Percentiles rank a stretch among this genome's conserved stretches.
phyloP scores from a whole-genome alignment of 2,329 filamentous ascomycete species.

The Xylariaceae sp. region DNA sequence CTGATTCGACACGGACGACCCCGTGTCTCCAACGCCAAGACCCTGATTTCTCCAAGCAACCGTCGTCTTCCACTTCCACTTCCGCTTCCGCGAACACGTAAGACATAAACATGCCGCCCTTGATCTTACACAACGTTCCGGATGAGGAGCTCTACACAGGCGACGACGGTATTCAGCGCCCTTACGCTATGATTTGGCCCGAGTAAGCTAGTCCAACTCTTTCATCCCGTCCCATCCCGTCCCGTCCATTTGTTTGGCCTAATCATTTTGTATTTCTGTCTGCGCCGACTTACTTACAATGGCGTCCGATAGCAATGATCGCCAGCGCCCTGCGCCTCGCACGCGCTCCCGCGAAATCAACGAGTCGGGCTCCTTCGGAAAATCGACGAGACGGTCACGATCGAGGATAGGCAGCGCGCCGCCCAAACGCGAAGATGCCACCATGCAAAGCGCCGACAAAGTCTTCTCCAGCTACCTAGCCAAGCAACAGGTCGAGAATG shows the following conservation, averaged over 20 bases:
- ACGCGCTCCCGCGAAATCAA: conserved; percentile 46
- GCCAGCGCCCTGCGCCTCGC: conserved; percentile 42
- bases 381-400: conserved; percentile 58
- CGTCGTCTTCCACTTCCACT: background rate
- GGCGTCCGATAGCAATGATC: conserved; percentile 43
- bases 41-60: background rate
- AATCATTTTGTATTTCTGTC: background rate
- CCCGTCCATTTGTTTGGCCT: background rate
- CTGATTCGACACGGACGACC: background rate
- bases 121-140: conserved; percentile 63
- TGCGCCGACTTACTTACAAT: conserved; percentile 13
- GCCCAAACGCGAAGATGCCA: conserved; percentile 55
- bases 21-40: background rate
- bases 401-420: conserved; percentile 53
- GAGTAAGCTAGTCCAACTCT: conserved; percentile 41
- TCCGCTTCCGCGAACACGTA: background rate
- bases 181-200: conserved; percentile 61
- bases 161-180: conserved; percentile 58
- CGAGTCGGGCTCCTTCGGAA: conserved; percentile 61
- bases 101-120: conserved; percentile 49
- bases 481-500: conserved; percentile 36
- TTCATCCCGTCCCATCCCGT: background rate
- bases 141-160: conserved; percentile 63
- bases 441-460: conserved; percentile 55
- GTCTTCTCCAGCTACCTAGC: conserved; percentile 56